Evolutionary conservation across 306 rosid genomes (phyloP).

Genomic region (Carpinus viminea): DNA sequence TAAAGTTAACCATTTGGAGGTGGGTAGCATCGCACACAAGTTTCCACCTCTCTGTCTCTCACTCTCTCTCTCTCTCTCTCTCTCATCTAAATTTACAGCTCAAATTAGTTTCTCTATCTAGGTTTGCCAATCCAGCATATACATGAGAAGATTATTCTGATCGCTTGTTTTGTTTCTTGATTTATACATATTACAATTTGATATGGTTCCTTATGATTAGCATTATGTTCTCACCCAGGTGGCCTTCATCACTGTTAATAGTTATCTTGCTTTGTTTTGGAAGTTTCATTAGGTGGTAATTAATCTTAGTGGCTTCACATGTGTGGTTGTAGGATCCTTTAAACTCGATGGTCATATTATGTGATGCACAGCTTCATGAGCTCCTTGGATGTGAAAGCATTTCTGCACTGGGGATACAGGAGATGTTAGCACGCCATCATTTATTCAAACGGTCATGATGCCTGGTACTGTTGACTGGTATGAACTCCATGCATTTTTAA

Average conservation of each 20-base stretch:
- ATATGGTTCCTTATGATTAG: neutral
- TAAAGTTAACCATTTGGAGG: conserved; percentile 71
- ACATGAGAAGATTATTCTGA: neutral
- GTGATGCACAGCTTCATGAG: conserved; percentile 71
- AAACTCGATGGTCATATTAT: conserved; percentile 64
- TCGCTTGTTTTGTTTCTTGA: neutral
- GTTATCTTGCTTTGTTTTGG: conserved; percentile 7
- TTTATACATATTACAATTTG: neutral
- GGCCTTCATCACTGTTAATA: conserved; percentile 9
- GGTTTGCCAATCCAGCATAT: neutral
- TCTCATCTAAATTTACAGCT: neutral
- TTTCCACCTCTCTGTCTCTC: neutral
- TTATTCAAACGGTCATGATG: conserved; percentile 46
- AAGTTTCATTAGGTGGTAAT: neutral
- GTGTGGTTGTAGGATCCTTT: conserved; percentile 58
- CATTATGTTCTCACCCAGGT: neutral
- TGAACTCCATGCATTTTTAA: neutral
- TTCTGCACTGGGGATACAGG: conserved; percentile 65
- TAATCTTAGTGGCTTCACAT: conserved; percentile 11
- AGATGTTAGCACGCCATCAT: conserved; percentile 65
- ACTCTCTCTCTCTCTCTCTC: neutral
- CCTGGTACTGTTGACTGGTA: conserved; percentile 41
- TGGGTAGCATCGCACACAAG: conserved; percentile 26
- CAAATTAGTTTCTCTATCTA: neutral
- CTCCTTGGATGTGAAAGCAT: conserved; percentile 78